Conservation (phyloP, 352 stramenopile species). For the Salisapilia sapeloensis region DNA sequence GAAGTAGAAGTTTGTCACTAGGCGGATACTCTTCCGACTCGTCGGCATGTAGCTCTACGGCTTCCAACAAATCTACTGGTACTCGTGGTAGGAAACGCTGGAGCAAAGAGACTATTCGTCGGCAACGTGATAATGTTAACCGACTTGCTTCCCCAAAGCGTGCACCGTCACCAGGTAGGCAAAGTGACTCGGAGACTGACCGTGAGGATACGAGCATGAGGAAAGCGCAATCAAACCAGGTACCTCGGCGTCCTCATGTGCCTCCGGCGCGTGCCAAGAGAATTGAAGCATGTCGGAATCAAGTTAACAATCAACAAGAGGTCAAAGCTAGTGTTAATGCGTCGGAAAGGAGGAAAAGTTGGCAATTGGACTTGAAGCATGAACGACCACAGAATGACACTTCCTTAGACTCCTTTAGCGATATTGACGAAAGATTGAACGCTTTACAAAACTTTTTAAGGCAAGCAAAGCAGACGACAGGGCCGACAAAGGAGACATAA, state of each 20-base stretch:
- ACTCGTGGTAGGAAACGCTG: too few species aligned
- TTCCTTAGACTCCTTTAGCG: conserved; percentile 60
- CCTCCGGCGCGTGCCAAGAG: too few species aligned
- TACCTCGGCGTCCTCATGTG: too few species aligned
- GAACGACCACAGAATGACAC: conserved; percentile 47
- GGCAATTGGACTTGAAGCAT: too few species aligned
- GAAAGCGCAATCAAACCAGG: not conserved
- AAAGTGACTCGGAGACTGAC: too few species aligned
- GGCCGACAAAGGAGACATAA: not conserved
- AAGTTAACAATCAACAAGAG: too few species aligned
- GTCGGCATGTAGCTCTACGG: conserved; percentile 15
- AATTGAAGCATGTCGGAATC: too few species aligned
- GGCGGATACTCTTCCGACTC: conserved; percentile 5
- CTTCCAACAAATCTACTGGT: conserved; percentile 19
- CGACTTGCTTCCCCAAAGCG: conserved; percentile 40
- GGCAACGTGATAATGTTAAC: conserved; percentile 31
- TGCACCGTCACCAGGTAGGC: conserved; percentile 4
- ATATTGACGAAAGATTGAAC: conserved; percentile 73
- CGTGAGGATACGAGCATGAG: too few species aligned
- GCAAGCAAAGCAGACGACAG: conserved; percentile 35
- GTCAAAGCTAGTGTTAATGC: too few species aligned
- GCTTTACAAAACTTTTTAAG: conserved; percentile 69
- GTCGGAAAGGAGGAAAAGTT: too few species aligned
- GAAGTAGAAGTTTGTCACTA: not conserved
- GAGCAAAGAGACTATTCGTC: too few species aligned